Evolutionary conservation across 768 basidiomycete genomes (phyloP), one percentile per base, ranked within the genome.

Genomic region (Russula lepida): DNA sequence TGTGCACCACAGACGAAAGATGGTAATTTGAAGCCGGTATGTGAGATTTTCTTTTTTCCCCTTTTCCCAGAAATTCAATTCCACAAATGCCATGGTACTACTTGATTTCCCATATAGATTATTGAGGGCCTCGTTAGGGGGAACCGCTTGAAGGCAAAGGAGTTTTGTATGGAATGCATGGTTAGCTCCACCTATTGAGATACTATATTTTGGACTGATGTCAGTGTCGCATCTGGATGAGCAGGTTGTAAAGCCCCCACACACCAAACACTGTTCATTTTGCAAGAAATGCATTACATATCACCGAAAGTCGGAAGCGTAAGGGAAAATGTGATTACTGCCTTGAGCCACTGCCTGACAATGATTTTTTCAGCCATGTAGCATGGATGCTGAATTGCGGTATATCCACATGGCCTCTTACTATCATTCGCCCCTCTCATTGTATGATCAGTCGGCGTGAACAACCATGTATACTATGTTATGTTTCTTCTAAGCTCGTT

Each of bases 281-380:
- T 62, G 60, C 50, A 56, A 62, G 25, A 56, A 37, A 57, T 62
- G 60, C 27, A 21, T 62, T 19, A 39, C 41, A 3, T 47, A 28
- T 44, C 33, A 13, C 27, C 5, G 13, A 46, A 27, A 15, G 41
- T 30, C 25, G 33, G 12, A 12, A 19, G 3, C n/a, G 60, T 62
- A 56, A 4, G 55, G n/a, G 4, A 44, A 15, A 5, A 23, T n/a
- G n/a, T 51, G 39, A 28, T 7, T 6, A 12, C 3, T 19, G 17
- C n/a, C 6, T 7, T 15, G 7, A 2, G 15, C 17, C 15, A 19
- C n/a, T n/a, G 4, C 32, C 50, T 56, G 50, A 55, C 15, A 6
- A 23, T 15, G 17, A 51, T 37, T 6, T 23, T 23, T 21, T 28
- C n/a, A 61, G 60, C 12, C 60, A 56, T 30, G 8, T 23, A 0